Conservation (phyloP, 768 basidiomycete species). For the Russula sp. region DNA sequence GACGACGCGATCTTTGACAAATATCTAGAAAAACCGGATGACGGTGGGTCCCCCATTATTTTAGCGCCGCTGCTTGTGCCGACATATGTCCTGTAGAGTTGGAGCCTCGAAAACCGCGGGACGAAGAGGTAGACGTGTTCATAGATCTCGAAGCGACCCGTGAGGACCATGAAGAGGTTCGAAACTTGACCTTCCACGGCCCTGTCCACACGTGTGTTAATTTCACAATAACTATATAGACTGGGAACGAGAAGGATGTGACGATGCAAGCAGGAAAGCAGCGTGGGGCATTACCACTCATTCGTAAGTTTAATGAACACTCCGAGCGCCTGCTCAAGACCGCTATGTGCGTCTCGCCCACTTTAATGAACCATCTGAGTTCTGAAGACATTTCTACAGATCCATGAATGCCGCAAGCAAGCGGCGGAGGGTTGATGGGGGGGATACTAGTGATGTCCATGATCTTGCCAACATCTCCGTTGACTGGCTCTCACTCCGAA, state of each 20-base stretch:
- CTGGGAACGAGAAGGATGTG: slow-evolving; percentile 80
- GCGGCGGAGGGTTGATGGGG: slow-evolving; percentile 44
- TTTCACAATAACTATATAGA: slow-evolving; percentile 37
- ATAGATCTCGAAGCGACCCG: slow-evolving; percentile 82
- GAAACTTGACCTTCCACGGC: slow-evolving; percentile 1
- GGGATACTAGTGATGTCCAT: slow-evolving; percentile 38
- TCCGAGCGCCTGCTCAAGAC: slow-evolving; percentile 83
- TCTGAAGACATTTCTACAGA: slow-evolving; percentile 6
- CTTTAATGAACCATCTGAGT: background rate
- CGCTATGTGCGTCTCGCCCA: slow-evolving; percentile 47
- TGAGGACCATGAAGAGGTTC: slow-evolving; percentile 86
- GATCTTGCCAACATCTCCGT: background rate
- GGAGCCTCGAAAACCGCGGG: slow-evolving; percentile 64
- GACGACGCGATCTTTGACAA: slow-evolving; percentile 93
- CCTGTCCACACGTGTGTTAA: background rate
- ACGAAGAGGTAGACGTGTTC: slow-evolving; percentile 65
- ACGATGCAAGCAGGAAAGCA: slow-evolving; percentile 97
- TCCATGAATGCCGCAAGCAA: slow-evolving; percentile 54
- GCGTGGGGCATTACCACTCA: slow-evolving; percentile 80
- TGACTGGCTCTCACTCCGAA: background rate
- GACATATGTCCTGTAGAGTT: slow-evolving; percentile 40
- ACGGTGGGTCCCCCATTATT: slow-evolving; percentile 48
- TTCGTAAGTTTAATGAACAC: slow-evolving; percentile 96
- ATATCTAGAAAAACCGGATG: slow-evolving; percentile 94
- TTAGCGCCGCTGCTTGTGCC: background rate